Percentiles rank a stretch among this genome's conserved stretches.
Evolutionary conservation across 2,329 filamentous ascomycete genomes (phyloP).

Genomic region (Fusarium coicis): DNA sequence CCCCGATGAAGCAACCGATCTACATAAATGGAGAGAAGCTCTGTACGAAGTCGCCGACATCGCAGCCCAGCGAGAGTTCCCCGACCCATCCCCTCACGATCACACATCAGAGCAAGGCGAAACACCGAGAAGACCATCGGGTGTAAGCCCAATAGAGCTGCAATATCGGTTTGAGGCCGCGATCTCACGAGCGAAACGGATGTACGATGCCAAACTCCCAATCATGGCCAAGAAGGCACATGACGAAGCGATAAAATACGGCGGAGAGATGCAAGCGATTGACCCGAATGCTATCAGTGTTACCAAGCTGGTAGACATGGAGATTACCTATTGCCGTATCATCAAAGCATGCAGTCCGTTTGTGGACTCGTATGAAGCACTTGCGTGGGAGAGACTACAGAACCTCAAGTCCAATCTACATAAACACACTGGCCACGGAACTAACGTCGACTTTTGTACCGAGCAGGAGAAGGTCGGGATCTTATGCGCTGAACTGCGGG

Average conservation of each 20-base stretch:
- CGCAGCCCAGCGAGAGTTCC: background rate
- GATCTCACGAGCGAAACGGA: background rate
- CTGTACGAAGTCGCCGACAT: slow-evolving; percentile 4
- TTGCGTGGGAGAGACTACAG: slow-evolving; percentile 1
- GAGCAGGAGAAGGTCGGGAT: slow-evolving; percentile 2
- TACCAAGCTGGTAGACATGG: background rate
- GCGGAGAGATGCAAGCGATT: background rate
- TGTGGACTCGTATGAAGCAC: background rate
- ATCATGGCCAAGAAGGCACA: slow-evolving; percentile 15
- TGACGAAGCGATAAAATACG: slow-evolving; percentile 7
- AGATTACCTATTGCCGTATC: slow-evolving; percentile 6
- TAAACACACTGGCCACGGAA: background rate
- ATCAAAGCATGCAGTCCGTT: background rate
- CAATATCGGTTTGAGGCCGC: slow-evolving; percentile 5
- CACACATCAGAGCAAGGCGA: background rate
- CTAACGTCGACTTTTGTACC: background rate
- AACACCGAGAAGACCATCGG: background rate
- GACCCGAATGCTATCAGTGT: background rate
- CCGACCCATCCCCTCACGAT: background rate
- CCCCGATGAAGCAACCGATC: background rate
- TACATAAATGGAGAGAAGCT: slow-evolving; percentile 1
- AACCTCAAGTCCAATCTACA: background rate
- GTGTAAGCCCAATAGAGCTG: background rate
- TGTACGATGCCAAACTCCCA: background rate
- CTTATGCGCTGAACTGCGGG: slow-evolving; percentile 9